These are phyloP conservation scores for Pyracantha coccinea DNA, from an alignment of 331 rosid genomes.

Conservation along the genomic window DNA sequence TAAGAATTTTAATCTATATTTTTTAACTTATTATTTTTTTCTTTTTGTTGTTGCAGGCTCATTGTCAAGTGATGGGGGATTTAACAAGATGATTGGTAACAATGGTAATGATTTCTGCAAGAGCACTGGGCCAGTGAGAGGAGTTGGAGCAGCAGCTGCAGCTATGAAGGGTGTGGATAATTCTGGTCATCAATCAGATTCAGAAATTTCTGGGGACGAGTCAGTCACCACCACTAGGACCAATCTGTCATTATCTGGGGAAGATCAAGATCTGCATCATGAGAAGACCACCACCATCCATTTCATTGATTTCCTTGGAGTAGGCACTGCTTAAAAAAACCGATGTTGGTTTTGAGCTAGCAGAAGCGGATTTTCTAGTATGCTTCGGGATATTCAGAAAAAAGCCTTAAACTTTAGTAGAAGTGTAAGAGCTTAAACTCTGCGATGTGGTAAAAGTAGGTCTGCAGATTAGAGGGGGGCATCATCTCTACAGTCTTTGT, in stretches of 20 bases:
- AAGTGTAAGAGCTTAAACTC: neutral
- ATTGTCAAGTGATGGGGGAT: conserved; percentile 5
- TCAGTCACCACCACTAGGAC: conserved; percentile 48
- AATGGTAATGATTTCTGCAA: conserved; percentile 4
- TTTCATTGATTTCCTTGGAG: conserved; percentile 84
- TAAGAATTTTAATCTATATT: neutral
- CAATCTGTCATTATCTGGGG: conserved; percentile 28
- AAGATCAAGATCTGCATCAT: conserved; percentile 13
- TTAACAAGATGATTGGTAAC: conserved; percentile 21
- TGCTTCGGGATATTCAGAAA: neutral
- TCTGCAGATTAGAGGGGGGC: neutral
- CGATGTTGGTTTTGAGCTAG: neutral
- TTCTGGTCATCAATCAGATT: conserved; percentile 48
- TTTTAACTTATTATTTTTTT: neutral
- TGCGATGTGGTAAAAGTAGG: neutral
- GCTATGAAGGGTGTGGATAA: conserved; percentile 30
- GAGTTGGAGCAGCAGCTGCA: neutral
- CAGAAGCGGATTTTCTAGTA: neutral
- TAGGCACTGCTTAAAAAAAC: conserved; percentile 35
- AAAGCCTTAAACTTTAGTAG: neutral
- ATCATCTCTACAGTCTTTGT: conserved; percentile 1
- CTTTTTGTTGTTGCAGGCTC: conserved; percentile 19
- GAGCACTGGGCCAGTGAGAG: conserved; percentile 8
- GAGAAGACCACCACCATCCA: conserved; percentile 20
- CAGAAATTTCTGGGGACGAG: conserved; percentile 59